Conservation (phyloP, 768 basidiomycete species). For the Agaricus sinodeliciosus region DNA sequence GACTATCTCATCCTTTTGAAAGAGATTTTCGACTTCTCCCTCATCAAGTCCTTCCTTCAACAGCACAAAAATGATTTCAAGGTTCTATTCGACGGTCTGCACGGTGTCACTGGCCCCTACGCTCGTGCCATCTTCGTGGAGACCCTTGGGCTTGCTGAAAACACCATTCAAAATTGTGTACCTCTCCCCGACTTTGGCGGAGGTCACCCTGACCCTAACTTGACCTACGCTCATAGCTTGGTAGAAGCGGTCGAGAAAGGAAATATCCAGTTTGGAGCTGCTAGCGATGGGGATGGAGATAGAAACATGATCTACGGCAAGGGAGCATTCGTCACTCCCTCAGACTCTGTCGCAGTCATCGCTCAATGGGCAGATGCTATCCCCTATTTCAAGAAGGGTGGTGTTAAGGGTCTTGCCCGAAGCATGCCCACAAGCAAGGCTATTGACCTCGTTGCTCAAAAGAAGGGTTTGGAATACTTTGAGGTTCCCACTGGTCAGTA, state of each 20-base stretch:
- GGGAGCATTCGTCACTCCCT: conserved; percentile 96
- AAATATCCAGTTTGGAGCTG: conserved; percentile 88
- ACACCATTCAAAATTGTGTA: conserved; percentile 84
- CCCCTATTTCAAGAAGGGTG: conserved; percentile 87
- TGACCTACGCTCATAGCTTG: conserved; percentile 93
- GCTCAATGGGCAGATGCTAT: conserved; percentile 93
- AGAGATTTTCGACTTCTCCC: conserved; percentile 88
- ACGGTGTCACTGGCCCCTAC: conserved; percentile 97
- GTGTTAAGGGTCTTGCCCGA: conserved; percentile 92
- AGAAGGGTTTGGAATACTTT: conserved; percentile 87
- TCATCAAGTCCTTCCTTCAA: conserved; percentile 85
- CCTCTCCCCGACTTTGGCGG: conserved; percentile 96
- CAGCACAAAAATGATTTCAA: conserved; percentile 63
- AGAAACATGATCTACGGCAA: conserved; percentile 99
- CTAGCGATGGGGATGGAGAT: conserved; percentile 96
- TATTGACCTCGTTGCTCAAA: conserved; percentile 92
- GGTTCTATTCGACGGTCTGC: conserved; percentile 92
- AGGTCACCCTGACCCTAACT: conserved; percentile 96
- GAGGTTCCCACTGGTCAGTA: conserved; percentile 90
- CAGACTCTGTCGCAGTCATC: conserved; percentile 97
- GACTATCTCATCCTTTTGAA: conserved; percentile 84
- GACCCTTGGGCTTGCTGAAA: conserved; percentile 70
- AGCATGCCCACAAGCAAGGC: conserved; percentile 98
- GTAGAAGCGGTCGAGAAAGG: conserved; percentile 88
- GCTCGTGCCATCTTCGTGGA: conserved; percentile 83